Base-by-base conservation (phyloP, 2,329 filamentous ascomycete genomes). In the Phialemoniopsis sp. region DNA sequence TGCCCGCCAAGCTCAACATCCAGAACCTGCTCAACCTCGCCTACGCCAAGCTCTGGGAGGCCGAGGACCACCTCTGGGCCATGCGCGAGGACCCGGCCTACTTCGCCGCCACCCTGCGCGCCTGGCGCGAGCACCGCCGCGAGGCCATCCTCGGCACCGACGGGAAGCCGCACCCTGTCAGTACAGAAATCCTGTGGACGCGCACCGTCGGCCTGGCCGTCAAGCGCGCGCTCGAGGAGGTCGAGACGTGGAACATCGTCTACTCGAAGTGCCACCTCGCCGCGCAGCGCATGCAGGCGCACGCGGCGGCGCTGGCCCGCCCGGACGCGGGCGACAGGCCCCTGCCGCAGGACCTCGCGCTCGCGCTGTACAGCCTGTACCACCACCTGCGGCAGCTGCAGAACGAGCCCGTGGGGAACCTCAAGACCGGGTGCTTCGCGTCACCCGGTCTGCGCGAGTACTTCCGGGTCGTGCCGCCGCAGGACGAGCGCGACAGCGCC, bases 11-110 rank as follows among this genome's bases (percentile, higher is more conserved):
- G 4, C 38, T 40, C 13, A 33, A 40, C 17, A 32, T 43, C 15
- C 40, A 43, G 14, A 29, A 35, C 2, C 37, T 46, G 10, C 29
- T 44, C 13, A 35, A 46, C 15, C 16, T 42, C 9, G 26, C 36
- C 4, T 40, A 30, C 16, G 43, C 47, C 17, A 46, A 45, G 33
- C 33, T 35, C 1, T 18, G 26, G 13, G 40, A 41, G 29, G 41
- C 46, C 13, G 41, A 45, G 32, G 44, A 50, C 30, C 46, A 48
- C 15, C 34, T 50, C 2, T 38, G 38, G 35, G 46, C 46, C 5
- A 36, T 50, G 34, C 46, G 42, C 5, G 45, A 47, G 18, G 44
- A 50, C 28, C 47, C 46, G 4, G 42, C 31, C 5, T 48, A 46
- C 41, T 41, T 50, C 17, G 19, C 21, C 3, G 34, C 18, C 4